These are phyloP conservation scores for Salix arbutifolia DNA, from an alignment of 345 rosid species.

Conservation along the genomic window DNA sequence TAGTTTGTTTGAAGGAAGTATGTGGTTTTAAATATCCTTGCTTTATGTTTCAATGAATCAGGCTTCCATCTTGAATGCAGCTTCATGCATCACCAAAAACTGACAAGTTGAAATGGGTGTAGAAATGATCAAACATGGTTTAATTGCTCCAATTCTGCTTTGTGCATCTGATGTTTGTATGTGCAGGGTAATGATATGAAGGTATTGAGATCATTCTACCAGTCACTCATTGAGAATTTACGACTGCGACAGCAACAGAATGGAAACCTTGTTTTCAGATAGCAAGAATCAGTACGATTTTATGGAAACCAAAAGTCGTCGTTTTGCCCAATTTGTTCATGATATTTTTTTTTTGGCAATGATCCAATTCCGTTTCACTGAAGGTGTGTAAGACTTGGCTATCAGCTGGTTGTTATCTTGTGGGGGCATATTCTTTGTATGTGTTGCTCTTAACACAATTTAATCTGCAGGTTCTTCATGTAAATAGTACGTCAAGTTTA, in stretches of 20 bases:
- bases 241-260: slow-evolving; percentile 76
- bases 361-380: neutral
- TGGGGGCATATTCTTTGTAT: neutral
- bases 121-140: neutral
- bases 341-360: neutral
- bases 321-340: neutral
- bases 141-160: neutral
- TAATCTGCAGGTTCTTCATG: slow-evolving; percentile 34
- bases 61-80: neutral
- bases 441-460: slow-evolving; percentile 9
- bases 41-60: neutral
- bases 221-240: slow-evolving; percentile 62
- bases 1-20: neutral
- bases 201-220: slow-evolving; percentile 63
- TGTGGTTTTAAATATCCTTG: neutral
- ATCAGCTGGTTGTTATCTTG: neutral
- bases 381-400: slow-evolving; percentile 17
- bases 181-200: slow-evolving; percentile 69
- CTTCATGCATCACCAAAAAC: neutral
- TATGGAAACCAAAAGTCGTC: neutral
- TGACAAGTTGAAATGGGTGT: neutral
- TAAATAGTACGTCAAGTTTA: slow-evolving; percentile 20
- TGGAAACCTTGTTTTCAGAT: slow-evolving; percentile 79
- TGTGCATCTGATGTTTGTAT: slow-evolving; percentile 9
- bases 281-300: slow-evolving; percentile 25